These are phyloP conservation scores for Malus sieversii DNA, from an alignment of 306 rosid genomes.

Conservation along the genomic window DNA sequence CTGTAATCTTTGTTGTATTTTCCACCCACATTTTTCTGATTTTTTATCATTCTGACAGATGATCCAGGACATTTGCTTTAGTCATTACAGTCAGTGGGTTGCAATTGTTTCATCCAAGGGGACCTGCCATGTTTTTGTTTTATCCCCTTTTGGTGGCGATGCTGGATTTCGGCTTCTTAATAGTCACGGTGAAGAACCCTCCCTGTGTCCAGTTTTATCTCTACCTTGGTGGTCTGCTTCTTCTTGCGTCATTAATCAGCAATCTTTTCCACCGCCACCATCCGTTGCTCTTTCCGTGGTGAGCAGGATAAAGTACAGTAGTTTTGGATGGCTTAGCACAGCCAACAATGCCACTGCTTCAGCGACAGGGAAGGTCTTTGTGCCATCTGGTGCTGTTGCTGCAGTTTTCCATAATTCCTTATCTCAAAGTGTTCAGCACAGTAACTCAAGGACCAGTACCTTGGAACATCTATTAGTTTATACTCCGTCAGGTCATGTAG, in stretches of 20 bases:
- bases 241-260: conserved; percentile 42
- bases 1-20: conserved; percentile 7
- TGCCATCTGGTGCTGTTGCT: conserved; percentile 91
- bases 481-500: conserved; percentile 89
- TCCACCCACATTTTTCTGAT: conserved; percentile 5
- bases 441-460: conserved; percentile 40
- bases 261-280: conserved; percentile 62
- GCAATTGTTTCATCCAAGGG: conserved; percentile 90
- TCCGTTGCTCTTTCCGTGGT: conserved; percentile 72
- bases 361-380: conserved; percentile 70
- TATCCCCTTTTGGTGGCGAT: conserved; percentile 90
- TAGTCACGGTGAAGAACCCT: conserved; percentile 58
- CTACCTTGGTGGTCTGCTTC: conserved; percentile 86
- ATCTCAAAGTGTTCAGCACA: conserved; percentile 34
- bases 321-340: conserved; percentile 89
- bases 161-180: conserved; percentile 57
- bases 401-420: conserved; percentile 80
- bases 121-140: conserved; percentile 74
- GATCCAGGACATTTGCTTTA: conserved; percentile 92
- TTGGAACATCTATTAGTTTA: conserved; percentile 77
- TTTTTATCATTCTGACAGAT: conserved; percentile 38
- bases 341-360: conserved; percentile 46
- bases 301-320: conserved; percentile 86
- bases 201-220: conserved; percentile 56
- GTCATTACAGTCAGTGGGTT: conserved; percentile 83